A percentile compares a stretch with the other conserved stretches of the same genome.
Evolutionary conservation across 805 yeast species (phyloP).

Genomic region (Jamesozyma jinghongensis): DNA sequence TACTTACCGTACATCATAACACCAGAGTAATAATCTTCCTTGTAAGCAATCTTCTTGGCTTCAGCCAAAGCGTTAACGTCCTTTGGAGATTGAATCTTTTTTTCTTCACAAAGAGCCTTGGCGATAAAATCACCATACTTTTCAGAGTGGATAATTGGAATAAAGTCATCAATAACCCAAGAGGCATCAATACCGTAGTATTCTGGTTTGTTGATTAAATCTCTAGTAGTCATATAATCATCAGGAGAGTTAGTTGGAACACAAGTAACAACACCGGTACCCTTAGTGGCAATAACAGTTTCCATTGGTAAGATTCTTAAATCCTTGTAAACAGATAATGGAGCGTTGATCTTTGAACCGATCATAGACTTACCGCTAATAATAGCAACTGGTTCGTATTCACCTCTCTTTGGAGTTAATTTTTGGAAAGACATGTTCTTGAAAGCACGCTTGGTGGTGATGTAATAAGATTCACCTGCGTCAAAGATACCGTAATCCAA

Average conservation of each 20-base stretch:
- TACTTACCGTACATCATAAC: conserved; percentile 69
- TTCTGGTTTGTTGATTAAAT: conserved; percentile 81
- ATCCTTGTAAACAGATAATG: conserved; percentile 59
- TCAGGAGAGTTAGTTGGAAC: conserved; percentile 99
- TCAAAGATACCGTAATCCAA: conserved; percentile 86
- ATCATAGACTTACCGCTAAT: conserved; percentile 67
- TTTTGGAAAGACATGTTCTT: conserved; percentile 96
- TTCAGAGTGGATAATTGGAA: conserved; percentile 69
- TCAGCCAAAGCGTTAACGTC: conserved; percentile 76
- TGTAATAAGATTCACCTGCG: conserved; percentile 66
- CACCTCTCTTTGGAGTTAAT: conserved; percentile 81
- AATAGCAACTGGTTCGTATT: conserved; percentile 47
- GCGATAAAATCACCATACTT: conserved; percentile 88
- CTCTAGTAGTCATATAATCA: conserved; percentile 81
- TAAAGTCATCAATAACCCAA: conserved; percentile 71
- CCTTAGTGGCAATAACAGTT: conserved; percentile 86
- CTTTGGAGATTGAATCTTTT: conserved; percentile 92
- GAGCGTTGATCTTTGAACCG: conserved; percentile 84
- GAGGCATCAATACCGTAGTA: conserved; percentile 75
- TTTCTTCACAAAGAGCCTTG: conserved; percentile 67
- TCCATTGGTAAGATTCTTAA: conserved; percentile 94
- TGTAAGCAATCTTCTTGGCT: conserved; percentile 92
- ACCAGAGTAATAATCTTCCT: conserved; percentile 95
- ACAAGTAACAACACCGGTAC: conserved; percentile 98
- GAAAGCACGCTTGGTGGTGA: conserved; percentile 91